Base-by-base conservation (phyloP, 2,329 filamentous ascomycete species). In the Arthrobotrys sinensis region DNA sequence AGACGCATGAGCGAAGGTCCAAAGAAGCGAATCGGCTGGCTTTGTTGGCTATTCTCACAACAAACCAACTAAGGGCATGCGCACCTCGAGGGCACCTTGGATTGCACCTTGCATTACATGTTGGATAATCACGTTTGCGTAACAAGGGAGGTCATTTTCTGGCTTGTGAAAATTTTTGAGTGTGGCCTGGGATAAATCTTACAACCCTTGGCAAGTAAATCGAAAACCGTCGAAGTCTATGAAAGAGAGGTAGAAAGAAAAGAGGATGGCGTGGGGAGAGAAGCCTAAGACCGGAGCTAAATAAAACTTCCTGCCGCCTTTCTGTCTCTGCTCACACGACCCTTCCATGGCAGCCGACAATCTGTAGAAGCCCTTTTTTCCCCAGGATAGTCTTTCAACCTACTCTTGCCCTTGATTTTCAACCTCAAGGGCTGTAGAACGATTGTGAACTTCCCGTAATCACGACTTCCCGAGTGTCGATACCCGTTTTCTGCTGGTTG, bases 101-200 rank as follows among this genome's bases (percentile, higher is more conserved):
- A 62, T 53, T 48, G 52, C 40, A 62, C 46, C 45, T 48, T 68
- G 70, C 70, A 66, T 67, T 57, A 73, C 48, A 40, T 75, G 70
- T 75, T 75, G 70, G 68, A 71, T 67, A 73, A 73, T 68, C 50
- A 57, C 50, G 43, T 43, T 72, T 57, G 50, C 70, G 62, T 48
- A 55, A 46, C 62, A 34, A 52, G 38, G 57, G 40, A 36, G 38
- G 60, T 28, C 38, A 16, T 36, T 48, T 71, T 77, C 34, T 73
- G 50, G 73, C 73, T 77, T 77, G 73, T 77, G 73, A 77, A 76
- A 77, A 77, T 66, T 71, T 62, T 62, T 63, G 45, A 50, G 11
- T 24, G 16, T 34, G 60, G 43, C 60, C 69, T 65, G 50, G 69
- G 69, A 40, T 73, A 57, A 60, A 60, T 66, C 38, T 24, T 46